Percentiles rank a stretch among this genome's conserved stretches.
These are phyloP conservation scores for Blepharisma undulans DNA, from an alignment of 169 alveolate genomes.

Conservation along the genomic window DNA sequence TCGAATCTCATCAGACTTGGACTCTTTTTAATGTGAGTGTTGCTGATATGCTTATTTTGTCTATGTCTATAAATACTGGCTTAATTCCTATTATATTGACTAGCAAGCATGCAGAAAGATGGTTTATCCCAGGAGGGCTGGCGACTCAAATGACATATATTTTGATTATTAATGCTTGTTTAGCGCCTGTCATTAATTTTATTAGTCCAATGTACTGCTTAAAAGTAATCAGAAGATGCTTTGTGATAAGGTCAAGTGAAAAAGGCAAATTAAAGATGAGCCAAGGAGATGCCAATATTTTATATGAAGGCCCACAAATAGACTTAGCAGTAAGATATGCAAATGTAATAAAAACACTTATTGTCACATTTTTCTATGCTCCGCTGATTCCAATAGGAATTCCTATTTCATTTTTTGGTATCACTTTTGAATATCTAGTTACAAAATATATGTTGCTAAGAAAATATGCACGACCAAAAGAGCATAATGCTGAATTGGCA, in stretches of 20 bases:
- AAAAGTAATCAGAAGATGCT: not conserved
- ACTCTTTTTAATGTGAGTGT: conserved; percentile 54
- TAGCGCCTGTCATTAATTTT: conserved; percentile 31
- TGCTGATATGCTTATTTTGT: conserved; percentile 43
- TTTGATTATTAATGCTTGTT: conserved; percentile 35
- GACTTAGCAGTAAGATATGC: conserved; percentile 65
- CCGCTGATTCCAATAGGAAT: conserved; percentile 41
- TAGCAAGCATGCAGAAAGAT: not conserved
- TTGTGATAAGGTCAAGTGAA: conserved; percentile 14
- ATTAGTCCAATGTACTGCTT: conserved; percentile 7
- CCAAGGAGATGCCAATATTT: conserved; percentile 44
- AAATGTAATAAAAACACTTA: conserved; percentile 45
- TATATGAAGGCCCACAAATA: conserved; percentile 55
- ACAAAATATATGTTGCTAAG: conserved; percentile 22
- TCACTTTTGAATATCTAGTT: not conserved
- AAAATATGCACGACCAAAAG: not conserved
- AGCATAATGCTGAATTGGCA: not conserved
- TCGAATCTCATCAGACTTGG: conserved; percentile 56
- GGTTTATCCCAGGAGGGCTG: conserved; percentile 58
- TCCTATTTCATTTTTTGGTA: not conserved
- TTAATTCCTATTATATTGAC: conserved; percentile 52
- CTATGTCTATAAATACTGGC: conserved; percentile 49
- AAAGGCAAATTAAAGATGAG: conserved; percentile 35
- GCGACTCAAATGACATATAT: conserved; percentile 40
- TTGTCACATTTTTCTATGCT: conserved; percentile 43